Evolutionary conservation across 768 basidiomycete genomes (phyloP), one percentile per base, ranked within the genome.

Genomic region (Exidia glandulosa): DNA sequence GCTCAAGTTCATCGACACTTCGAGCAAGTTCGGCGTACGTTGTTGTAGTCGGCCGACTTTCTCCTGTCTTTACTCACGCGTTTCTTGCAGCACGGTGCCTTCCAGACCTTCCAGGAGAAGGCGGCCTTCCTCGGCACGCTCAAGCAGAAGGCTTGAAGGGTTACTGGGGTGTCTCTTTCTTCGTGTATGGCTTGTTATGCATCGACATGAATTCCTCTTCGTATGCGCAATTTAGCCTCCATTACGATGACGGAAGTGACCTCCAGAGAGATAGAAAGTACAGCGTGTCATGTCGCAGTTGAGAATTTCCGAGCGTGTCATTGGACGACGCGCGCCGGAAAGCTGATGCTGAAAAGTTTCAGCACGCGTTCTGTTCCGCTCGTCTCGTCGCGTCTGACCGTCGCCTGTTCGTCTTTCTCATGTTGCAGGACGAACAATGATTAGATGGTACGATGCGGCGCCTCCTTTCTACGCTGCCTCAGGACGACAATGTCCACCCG

Each of bases 1-100:
- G 63, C 88, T 96, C 82, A 97, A 95, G 77, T 97, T 94, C 80
- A 95, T 98, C 82, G 94, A 95, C 71, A 97, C 95, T 33, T 90
- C 93, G 47, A 94, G 91, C 75, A 96, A 96, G 77, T 94, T 93
- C 76, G 93, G 94, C 67, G 89, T 90, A 84, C 66, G 87, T 81
- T 19, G n/a, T 31, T 58, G 16, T 54, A 59, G 9, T 27, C 52
- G 32, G n/a, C 41, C 7, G 23, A 9, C 12, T 60, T 36, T n/a
- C n/a, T 32, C 33, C 12, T 30, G 13, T 19, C 12, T 62, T 9
- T 7, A 60, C 50, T 29, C 57, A 45, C 57, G 55, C n/a, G 58
- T 47, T 57, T 45, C 62, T 55, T 67, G 25, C 65, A 90, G 89
- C 94, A 96, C 71, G 94, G 94, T 69, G 86, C 88, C 55, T 96